A percentile compares a stretch with the other conserved stretches of the same genome.
Conservation (phyloP, 2,329 filamentous ascomycete species). For the Aquanectria penicillioides region DNA sequence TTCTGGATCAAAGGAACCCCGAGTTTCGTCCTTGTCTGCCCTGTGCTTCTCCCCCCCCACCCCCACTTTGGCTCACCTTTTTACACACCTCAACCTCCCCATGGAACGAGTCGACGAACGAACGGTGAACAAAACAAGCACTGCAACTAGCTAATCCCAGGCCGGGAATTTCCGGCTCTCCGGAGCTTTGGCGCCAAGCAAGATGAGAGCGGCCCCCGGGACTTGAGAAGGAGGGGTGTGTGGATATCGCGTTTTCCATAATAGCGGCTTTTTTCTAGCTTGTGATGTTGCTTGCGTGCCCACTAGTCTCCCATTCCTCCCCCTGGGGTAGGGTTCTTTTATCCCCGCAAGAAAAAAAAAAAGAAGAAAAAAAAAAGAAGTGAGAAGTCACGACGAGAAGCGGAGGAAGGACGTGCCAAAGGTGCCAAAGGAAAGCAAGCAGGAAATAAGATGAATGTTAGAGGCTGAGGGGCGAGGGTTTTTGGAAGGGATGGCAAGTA, state of each 20-base stretch:
- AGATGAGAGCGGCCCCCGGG: conserved; percentile 11
- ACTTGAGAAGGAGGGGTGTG: conserved; percentile 18
- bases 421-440: background rate
- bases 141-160: conserved; percentile 1
- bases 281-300: background rate
- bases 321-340: background rate
- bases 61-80: background rate
- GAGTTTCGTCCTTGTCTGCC: background rate
- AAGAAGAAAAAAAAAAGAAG: too few relatives aligned
- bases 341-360: background rate
- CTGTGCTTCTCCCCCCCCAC: background rate
- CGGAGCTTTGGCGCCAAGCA: conserved; percentile 13
- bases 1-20: too few relatives aligned
- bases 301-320: background rate
- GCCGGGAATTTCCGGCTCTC: conserved; percentile 28
- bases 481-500: background rate
- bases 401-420: background rate
- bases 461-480: background rate
- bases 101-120: background rate
- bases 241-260: background rate
- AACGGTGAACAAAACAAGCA: background rate
- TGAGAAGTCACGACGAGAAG: conserved; percentile 4
- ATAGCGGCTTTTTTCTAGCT: background rate
- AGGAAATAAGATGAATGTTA: conserved; percentile 6
- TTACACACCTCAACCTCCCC: background rate